These are phyloP conservation scores for Fistulinella staudtii DNA, from an alignment of 1,284 basidiomycete species.

Conservation along the genomic window DNA sequence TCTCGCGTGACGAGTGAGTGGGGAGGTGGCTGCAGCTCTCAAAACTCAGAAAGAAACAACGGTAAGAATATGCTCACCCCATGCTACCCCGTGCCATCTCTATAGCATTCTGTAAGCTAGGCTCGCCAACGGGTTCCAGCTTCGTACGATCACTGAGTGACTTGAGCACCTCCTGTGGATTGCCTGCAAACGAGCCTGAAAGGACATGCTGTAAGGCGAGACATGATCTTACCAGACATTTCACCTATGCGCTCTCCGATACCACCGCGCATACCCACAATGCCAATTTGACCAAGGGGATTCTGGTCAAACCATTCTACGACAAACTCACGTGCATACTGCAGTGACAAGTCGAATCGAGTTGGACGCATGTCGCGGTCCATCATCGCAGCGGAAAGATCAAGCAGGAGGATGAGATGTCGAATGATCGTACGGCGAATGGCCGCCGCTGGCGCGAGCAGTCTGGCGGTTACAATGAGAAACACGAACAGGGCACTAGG, in stretches of 20 bases:
- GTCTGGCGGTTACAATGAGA: conserved; percentile 37
- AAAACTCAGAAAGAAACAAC: conserved; percentile 1
- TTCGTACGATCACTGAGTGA: conserved; percentile 83
- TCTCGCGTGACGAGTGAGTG: conserved; percentile 92
- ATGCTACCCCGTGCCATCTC: conserved; percentile 92
- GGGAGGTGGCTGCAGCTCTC: conserved; percentile 75
- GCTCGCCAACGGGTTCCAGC: conserved; percentile 88
- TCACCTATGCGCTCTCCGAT: conserved; percentile 84
- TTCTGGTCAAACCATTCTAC: conserved; percentile 99
- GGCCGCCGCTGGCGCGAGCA: conserved; percentile 78
- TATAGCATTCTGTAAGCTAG: conserved; percentile 93
- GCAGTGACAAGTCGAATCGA: conserved; percentile 84
- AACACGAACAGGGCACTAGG: neutral
- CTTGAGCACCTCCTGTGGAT: conserved; percentile 90
- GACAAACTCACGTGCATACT: conserved; percentile 88
- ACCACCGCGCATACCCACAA: conserved; percentile 89
- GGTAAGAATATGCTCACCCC: conserved; percentile 51
- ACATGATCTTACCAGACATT: conserved; percentile 69
- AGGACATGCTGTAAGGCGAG: neutral
- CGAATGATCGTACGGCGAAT: conserved; percentile 95
- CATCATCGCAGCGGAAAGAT: conserved; percentile 88
- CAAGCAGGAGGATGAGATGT: conserved; percentile 87
- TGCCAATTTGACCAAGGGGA: conserved; percentile 92
- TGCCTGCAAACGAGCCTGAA: conserved; percentile 53
- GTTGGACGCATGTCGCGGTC: conserved; percentile 96